Conservation (phyloP, 1,284 basidiomycete species). For the Crepidotus sp. region DNA sequence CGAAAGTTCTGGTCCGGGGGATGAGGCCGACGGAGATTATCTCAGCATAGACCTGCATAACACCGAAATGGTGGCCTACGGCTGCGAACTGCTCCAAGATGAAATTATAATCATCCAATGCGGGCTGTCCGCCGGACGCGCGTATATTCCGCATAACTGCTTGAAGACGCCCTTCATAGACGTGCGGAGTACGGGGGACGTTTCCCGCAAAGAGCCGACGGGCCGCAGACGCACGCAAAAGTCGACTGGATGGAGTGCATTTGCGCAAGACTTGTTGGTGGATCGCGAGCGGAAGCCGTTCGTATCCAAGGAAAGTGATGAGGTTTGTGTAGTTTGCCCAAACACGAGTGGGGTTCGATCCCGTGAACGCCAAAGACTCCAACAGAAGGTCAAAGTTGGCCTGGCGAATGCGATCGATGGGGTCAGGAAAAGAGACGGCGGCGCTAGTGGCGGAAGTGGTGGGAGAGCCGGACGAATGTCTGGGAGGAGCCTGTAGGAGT, state of each 20-base stretch:
- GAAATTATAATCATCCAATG: conserved; percentile 62
- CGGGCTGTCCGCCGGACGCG: conserved; percentile 38
- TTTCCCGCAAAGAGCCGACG: conserved; percentile 31
- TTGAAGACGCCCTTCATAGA: conserved; percentile 55
- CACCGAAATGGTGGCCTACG: conserved; percentile 54
- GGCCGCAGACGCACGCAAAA: conserved; percentile 37
- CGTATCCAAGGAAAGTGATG: conserved; percentile 36
- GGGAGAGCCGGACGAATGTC: conserved; percentile 7
- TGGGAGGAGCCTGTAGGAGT: conserved; percentile 4
- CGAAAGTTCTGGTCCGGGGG: conserved; percentile 48
- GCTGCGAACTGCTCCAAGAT: conserved; percentile 65
- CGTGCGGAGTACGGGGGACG: conserved; percentile 31
- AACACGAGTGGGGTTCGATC: conserved; percentile 38
- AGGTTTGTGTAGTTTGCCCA: conserved; percentile 57
- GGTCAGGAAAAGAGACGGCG: conserved; percentile 3
- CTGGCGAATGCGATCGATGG: conserved; percentile 15
- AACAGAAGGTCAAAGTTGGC: conserved; percentile 14
- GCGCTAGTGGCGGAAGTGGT: conserved; percentile 1
- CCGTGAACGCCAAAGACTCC: conserved; percentile 20
- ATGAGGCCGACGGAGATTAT: conserved; percentile 35
- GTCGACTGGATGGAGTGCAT: conserved; percentile 40
- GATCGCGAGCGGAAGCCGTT: conserved; percentile 47
- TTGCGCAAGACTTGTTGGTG: conserved; percentile 61
- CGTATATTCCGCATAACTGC: conserved; percentile 61
- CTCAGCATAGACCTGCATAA: conserved; percentile 52